Evolutionary conservation across 2,329 filamentous ascomycete species (phyloP).

Genomic region (Dactylellina haptotyla): DNA sequence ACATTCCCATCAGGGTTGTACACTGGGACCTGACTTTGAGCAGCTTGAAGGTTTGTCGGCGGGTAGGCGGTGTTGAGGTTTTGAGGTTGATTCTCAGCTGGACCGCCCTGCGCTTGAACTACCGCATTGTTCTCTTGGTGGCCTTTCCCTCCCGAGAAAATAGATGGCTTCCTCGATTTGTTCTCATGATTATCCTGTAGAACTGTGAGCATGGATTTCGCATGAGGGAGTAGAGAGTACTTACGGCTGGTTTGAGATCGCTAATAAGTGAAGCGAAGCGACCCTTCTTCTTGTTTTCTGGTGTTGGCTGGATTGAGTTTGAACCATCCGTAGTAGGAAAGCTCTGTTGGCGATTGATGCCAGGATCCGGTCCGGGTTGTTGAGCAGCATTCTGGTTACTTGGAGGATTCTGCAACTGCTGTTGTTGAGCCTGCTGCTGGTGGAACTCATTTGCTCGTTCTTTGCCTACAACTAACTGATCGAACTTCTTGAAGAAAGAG

Average conservation of each 20-base stretch:
- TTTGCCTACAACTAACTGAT: conserved; percentile 43
- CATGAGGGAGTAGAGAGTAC: not conserved
- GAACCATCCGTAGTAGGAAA: conserved; percentile 42
- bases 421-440: conserved; percentile 24
- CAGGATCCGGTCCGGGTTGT: conserved; percentile 24
- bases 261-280: conserved; percentile 34
- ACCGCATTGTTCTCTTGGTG: conserved; percentile 8
- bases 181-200: conserved; percentile 16
- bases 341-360: conserved; percentile 37
- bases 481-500: conserved; percentile 49
- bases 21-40: conserved; percentile 19
- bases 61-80: conserved; percentile 8
- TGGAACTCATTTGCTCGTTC: conserved; percentile 47
- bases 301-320: conserved; percentile 30
- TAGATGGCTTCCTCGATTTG: conserved; percentile 29
- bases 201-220: not conserved
- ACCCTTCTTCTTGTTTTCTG: conserved; percentile 45
- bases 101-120: conserved; percentile 2
- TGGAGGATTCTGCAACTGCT: not conserved
- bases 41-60: conserved; percentile 9
- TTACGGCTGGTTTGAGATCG: conserved; percentile 41
- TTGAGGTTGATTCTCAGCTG: conserved; percentile 17
- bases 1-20: conserved; percentile 36
- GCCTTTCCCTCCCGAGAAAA: conserved; percentile 20
- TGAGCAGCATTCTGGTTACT: conserved; percentile 9